Evolutionary conservation across 345 rosid genomes (phyloP), one percentile per base, ranked within the genome.

Genomic region (Brassica nigra): DNA sequence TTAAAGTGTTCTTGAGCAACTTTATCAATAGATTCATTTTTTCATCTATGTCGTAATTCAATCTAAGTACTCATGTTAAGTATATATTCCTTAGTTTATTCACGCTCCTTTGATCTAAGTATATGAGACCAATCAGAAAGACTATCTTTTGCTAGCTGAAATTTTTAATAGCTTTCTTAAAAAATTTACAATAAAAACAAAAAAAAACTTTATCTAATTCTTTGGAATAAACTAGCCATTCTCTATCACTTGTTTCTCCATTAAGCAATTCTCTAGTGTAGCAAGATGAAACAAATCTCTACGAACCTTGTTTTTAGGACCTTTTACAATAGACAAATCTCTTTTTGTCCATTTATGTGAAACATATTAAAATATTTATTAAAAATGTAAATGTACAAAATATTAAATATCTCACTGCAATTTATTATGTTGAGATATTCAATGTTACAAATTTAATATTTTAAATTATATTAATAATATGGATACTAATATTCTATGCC

Each of bases 281-380:
- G 5, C 11, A 63, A 63, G 42, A 63, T 31, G 67, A 63, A 63
- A 66, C 47, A 67, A 42, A 67, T 42, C 55, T 67, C 10, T 39
- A 67, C 2, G 0, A 67, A 39, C 9, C 2, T 23, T 37, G 54
- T 66, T 66, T 20, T 18, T 66, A 36, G 70, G 55, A 67, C 57
- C 20, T 67, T 23, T 67, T 20, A 11, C 34, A 67, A 67, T 42
- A 67, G 57, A 23, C 6, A 66, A 66, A 39, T 39, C 31, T 66
- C 52, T 52, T 18, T 66, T 39, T 39, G 62, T 55, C 62, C 62
- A 18, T 55, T 55, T 55, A 55, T 23, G 27, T 23, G 27, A 23
- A 23, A 23, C 27, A 23, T 23, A 23, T 23, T 23, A 23, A 23
- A 23, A 23, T 23, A 23, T 23, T 23, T 23, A 23, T 1, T 23